Base-by-base conservation (phyloP, 768 basidiomycete species). In the Botryobasidium botryosum region DNA sequence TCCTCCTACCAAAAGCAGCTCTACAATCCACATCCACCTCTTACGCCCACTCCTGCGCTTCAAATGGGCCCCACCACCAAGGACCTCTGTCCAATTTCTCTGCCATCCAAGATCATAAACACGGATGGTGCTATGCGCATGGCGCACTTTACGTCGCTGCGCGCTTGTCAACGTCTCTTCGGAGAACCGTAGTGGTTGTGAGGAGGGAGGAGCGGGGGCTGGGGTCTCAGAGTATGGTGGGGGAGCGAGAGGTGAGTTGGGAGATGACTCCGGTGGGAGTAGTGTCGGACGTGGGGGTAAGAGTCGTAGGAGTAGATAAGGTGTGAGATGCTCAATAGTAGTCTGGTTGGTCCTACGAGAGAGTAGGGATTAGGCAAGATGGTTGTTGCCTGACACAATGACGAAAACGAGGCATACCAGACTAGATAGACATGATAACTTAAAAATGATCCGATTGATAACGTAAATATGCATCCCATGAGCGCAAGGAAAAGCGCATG, bases 351-450 rank as follows among this genome's bases (percentile, higher is more conserved):
- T 84, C 28, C 82, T 85, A 48, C 21, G 27, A 33, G 43, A 18
- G 21, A 17, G 17, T 10, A 10, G 32, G 10, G 32, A 24, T 21
- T 10, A 8, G 23, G 12, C 12, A 39, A 8, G 23, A 10, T 24
- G 23, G 23, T 13, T 10, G 20, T 21, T 12, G 13, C 10, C 12
- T 13, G 20, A 39, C 37, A 24, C 23, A 39, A 21, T 13, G 8
- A 10, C 23, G 8, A 21, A 12, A 17, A 21, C 23, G 25, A 28
- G 44, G 67, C 80, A 54, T 55, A 81, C 79, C 69, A 68, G 35
- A 77, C 70, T 35, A 88, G 72, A 56, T 84, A 86, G 33, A 79
- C 52, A 57, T 88, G 84, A 52, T 83, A 88, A 40, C 62, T 56
- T 26, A 75, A 68, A 60, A 88, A 88, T 15, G 81, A 74, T 21